Conservation (phyloP, 495 filamentous ascomycete genomes). For the Aspergillus steynii region DNA sequence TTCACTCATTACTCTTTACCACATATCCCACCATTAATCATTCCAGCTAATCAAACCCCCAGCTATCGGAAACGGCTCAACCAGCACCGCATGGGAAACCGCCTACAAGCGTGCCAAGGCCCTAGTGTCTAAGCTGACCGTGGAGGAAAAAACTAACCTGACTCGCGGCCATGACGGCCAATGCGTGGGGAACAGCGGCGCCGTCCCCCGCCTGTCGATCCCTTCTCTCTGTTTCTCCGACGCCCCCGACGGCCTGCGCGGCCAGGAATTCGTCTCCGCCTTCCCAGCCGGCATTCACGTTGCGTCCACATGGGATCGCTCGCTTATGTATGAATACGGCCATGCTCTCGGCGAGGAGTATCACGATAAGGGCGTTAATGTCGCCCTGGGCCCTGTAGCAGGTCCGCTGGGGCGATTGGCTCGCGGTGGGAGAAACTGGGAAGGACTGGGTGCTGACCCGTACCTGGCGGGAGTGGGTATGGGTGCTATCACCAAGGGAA, state of each 20-base stretch:
- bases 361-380: slow-evolving; percentile 49
- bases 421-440: slow-evolving; percentile 72
- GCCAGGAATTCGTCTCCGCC: slow-evolving; percentile 55
- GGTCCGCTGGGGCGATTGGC: slow-evolving; percentile 65
- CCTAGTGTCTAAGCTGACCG: slow-evolving; percentile 53
- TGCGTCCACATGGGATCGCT: slow-evolving; percentile 54
- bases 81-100: slow-evolving; percentile 32
- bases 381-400: slow-evolving; percentile 57
- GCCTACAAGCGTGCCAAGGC: slow-evolving; percentile 45
- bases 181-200: slow-evolving; percentile 52
- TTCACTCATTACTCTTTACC: too few relatives aligned
- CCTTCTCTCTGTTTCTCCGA: slow-evolving; percentile 59
- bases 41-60: not conserved
- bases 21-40: too few relatives aligned
- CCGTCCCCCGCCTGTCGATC: slow-evolving; percentile 51
- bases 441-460: slow-evolving; percentile 64
- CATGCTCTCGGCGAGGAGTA: slow-evolving; percentile 54
- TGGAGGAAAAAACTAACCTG: slow-evolving; percentile 55
- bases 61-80: slow-evolving; percentile 10
- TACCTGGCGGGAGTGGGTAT: slow-evolving; percentile 53
- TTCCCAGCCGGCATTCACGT: slow-evolving; percentile 55
- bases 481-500: slow-evolving; percentile 48
- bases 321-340: slow-evolving; percentile 44
- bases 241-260: slow-evolving; percentile 56
- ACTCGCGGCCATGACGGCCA: slow-evolving; percentile 35